Base-by-base conservation (phyloP, 495 filamentous ascomycete species). In the Neurospora sp. region DNA sequence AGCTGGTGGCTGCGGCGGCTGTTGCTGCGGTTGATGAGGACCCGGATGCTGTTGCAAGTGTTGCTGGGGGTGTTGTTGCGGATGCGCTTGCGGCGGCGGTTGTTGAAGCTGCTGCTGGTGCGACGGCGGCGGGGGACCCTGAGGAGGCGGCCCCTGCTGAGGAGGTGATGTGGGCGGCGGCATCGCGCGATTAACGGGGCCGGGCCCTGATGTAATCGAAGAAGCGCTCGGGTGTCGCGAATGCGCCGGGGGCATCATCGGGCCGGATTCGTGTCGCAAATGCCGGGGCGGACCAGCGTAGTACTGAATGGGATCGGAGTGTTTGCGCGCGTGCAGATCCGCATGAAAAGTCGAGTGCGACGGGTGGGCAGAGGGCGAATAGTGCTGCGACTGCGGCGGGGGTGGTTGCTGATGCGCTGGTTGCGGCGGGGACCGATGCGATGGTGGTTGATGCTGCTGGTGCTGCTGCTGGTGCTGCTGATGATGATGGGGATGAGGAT, bases 201-300 rank as follows among this genome's bases (percentile, higher is more conserved):
- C 53, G 10, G 83, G 80, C 9, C 81, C 84, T 37, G 83, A 83
- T 18, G 79, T 75, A 73, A 87, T 79, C 20, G 87, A 87, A 35
- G 87, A 87, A 35, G 85, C 75, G 79, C 87, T 88, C 69, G 81
- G 85, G 74, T 87, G 85, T 75, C 86, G 85, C 73, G 85, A 81
- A 77, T 88, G 87, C 38, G 81, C 74, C 39, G 81, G 77, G 69
- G 81, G 78, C 65, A 82, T 79, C 76, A 85, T 82, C 16, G 85
- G 77, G 42, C 81, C 80, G 69, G 84, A 81, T 22, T 87, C 85
- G 40, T 81, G 76, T 61, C 80, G 79, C 76, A 87, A 87, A 37
- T 82, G 80, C 78, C 84, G 82, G 44, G 82, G 80, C 35, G 80
- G 81, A 10, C 53, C 53, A 61, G 81, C 76, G 72, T 84, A 84